phyloP scores from a whole-genome alignment of 106 monocot species.

The Apostasia shenzhenica region DNA sequence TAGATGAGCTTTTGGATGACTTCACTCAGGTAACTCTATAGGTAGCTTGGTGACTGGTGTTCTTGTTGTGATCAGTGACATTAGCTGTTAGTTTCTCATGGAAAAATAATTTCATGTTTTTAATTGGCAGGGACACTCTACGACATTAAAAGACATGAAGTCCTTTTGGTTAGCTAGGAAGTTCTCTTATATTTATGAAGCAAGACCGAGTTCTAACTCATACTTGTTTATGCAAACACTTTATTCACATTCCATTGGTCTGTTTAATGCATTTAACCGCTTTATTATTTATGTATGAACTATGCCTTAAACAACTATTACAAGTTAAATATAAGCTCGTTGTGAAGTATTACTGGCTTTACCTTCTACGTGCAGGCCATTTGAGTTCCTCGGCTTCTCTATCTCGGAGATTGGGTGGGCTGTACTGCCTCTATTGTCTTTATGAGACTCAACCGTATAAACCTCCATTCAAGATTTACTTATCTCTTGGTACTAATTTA shows the following conservation, averaged over 20 bases:
- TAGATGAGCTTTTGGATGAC: slow-evolving; percentile 64
- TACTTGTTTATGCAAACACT: slow-evolving; percentile 78
- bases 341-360: slow-evolving; percentile 1
- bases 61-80: background rate
- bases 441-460: slow-evolving; percentile 82
- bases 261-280: background rate
- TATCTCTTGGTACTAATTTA: slow-evolving; percentile 61
- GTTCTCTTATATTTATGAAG: slow-evolving; percentile 70
- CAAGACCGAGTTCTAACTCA: slow-evolving; percentile 31
- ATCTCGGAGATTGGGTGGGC: slow-evolving; percentile 63
- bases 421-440: slow-evolving; percentile 96
- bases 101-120: background rate
- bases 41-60: background rate
- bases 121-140: slow-evolving; percentile 32
- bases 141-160: slow-evolving; percentile 54
- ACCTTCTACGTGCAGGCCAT: slow-evolving; percentile 40
- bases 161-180: slow-evolving; percentile 52
- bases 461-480: slow-evolving; percentile 79
- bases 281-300: background rate
- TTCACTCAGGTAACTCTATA: slow-evolving; percentile 28
- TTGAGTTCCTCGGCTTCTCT: slow-evolving; percentile 42
- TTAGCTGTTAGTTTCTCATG: background rate
- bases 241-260: slow-evolving; percentile 59
- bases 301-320: background rate
- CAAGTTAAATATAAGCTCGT: background rate